A percentile compares a stretch with the other conserved stretches of the same genome.
Conservation (phyloP, 2,329 filamentous ascomycete species). For the Aspergillus luchuensis region DNA sequence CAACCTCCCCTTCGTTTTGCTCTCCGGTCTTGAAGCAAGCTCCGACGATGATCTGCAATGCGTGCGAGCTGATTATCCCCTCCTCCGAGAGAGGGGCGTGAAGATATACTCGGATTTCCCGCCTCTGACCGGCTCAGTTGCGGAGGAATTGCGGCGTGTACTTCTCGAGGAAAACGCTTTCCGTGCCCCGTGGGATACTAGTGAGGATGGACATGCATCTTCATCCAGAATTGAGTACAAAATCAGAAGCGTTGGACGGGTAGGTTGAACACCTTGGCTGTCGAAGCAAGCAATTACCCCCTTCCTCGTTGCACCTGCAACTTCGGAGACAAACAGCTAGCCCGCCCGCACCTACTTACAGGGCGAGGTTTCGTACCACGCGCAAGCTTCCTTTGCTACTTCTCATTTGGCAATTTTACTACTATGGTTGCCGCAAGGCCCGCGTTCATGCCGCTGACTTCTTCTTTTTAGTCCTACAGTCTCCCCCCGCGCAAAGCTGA, state of each 20-base stretch:
- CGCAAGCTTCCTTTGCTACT: background rate
- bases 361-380: background rate
- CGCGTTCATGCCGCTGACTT: conserved; percentile 20
- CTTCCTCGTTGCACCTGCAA: conserved; percentile 4
- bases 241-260: conserved; percentile 75
- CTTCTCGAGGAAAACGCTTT: conserved; percentile 68
- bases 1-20: conserved; percentile 80
- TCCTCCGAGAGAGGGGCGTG: conserved; percentile 59
- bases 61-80: conserved; percentile 49
- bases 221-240: conserved; percentile 61
- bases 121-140: conserved; percentile 64
- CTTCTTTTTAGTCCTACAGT: conserved; percentile 48
- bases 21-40: conserved; percentile 68
- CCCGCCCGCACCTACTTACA: background rate
- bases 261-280: conserved; percentile 54
- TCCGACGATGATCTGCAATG: conserved; percentile 35
- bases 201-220: conserved; percentile 51
- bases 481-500: conserved; percentile 65
- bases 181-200: conserved; percentile 66
- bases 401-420: background rate
- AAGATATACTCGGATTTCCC: conserved; percentile 72
- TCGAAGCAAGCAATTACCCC: background rate
- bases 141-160: conserved; percentile 64
- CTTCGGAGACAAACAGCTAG: background rate
- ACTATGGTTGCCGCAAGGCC: background rate